Evolutionary conservation across 2,329 filamentous ascomycete genomes (phyloP).

Genomic region (Fusarium nygamai): DNA sequence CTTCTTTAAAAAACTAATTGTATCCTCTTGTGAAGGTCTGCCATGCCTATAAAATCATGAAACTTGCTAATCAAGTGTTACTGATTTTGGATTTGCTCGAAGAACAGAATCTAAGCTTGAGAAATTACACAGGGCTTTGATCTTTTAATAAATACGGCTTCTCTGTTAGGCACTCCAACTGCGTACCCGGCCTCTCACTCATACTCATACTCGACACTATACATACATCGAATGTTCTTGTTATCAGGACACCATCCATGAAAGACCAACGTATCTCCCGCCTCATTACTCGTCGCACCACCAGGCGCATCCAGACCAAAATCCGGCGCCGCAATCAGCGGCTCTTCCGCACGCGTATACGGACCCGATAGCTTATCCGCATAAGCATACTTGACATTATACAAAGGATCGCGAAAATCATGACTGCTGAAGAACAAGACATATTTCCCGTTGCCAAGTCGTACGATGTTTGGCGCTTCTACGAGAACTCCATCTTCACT

Average conservation of each 20-base stretch:
- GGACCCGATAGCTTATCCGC: neutral
- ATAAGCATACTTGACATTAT: constrained; percentile 17
- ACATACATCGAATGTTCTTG: neutral
- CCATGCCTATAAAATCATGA: no score
- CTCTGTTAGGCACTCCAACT: neutral
- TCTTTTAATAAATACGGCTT: neutral
- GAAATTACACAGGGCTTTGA: neutral
- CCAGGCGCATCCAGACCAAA: constrained; percentile 15
- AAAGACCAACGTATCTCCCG: constrained; percentile 1
- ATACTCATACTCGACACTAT: neutral
- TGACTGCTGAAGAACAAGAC: constrained; percentile 18
- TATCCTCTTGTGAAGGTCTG: no score
- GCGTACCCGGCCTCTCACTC: neutral
- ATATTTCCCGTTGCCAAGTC: neutral
- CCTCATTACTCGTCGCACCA: constrained; percentile 14
- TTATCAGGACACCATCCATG: constrained; percentile 16
- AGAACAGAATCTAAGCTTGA: no score
- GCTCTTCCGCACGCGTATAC: constrained; percentile 1
- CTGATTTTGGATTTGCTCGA: no score
- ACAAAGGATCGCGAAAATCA: neutral
- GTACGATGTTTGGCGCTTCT: constrained; percentile 11
- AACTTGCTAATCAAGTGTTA: no score
- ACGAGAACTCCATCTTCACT: neutral
- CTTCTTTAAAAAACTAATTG: no score
- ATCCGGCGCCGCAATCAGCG: neutral